These are phyloP conservation scores for Sporothrix brunneoviolacea DNA, from an alignment of 2,329 filamentous ascomycete genomes.

Conservation along the genomic window DNA sequence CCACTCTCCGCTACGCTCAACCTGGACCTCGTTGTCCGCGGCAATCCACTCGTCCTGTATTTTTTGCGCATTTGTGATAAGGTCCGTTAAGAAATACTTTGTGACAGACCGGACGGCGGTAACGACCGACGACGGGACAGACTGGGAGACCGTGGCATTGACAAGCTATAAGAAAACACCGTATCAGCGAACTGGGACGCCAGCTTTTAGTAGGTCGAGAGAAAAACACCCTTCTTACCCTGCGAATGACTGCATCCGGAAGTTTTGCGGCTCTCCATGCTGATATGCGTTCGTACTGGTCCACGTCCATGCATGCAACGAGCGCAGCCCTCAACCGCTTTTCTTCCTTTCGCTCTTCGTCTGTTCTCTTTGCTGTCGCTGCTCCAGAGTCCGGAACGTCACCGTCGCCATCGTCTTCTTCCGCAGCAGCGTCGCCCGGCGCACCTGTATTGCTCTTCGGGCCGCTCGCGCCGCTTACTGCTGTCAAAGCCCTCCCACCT, in stretches of 20 bases:
- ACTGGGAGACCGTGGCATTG: constrained; percentile 75
- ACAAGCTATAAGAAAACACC: constrained; percentile 48
- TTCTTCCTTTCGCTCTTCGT: constrained; percentile 57
- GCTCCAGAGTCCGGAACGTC: constrained; percentile 24
- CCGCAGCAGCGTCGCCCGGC: constrained; percentile 34
- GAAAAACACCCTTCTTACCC: constrained; percentile 37
- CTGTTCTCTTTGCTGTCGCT: constrained; percentile 30
- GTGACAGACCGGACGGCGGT: constrained; percentile 69
- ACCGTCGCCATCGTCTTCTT: constrained; percentile 38
- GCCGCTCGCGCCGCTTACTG: constrained; percentile 33
- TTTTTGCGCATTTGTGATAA: constrained; percentile 64
- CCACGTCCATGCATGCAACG: constrained; percentile 56
- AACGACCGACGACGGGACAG: constrained; percentile 65
- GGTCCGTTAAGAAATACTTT: constrained; percentile 69
- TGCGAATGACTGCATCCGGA: constrained; percentile 60
- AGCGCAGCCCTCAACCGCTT: constrained; percentile 57
- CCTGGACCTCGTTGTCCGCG: constrained; percentile 50
- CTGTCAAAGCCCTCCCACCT: constrained; percentile 40
- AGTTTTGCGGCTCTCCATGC: constrained; percentile 64
- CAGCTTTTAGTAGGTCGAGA: not conserved
- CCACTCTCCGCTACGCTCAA: constrained; percentile 42
- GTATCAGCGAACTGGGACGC: constrained; percentile 5
- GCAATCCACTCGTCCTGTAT: constrained; percentile 67
- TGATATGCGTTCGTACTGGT: constrained; percentile 64
- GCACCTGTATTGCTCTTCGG: constrained; percentile 22